Evolutionary conservation across 805 yeast genomes (phyloP).

Genomic region (Hanseniaspora occidentalis): DNA sequence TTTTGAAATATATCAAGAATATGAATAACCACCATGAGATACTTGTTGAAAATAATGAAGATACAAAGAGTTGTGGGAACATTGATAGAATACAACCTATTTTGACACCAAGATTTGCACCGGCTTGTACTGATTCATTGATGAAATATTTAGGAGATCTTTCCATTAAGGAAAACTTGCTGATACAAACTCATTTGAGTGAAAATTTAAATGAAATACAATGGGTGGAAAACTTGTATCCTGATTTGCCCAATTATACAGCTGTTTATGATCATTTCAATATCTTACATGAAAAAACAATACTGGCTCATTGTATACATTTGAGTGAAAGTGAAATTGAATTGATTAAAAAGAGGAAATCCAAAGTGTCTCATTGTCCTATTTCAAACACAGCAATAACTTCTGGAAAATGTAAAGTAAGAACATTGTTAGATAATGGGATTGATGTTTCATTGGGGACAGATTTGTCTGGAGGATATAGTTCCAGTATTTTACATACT

Average conservation of each 20-base stretch:
- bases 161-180: constrained; percentile 34
- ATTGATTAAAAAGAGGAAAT: constrained; percentile 36
- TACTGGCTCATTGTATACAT: constrained; percentile 85
- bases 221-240: constrained; percentile 63
- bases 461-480: constrained; percentile 67
- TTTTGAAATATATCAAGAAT: constrained; percentile 28
- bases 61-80: constrained; percentile 37
- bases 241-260: constrained; percentile 56
- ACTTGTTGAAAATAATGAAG: too few species aligned
- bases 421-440: constrained; percentile 48
- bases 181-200: constrained; percentile 82
- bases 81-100: constrained; percentile 53
- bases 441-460: constrained; percentile 75
- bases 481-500: constrained; percentile 49
- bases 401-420: constrained; percentile 80
- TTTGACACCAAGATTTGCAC: constrained; percentile 89
- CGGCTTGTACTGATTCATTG: constrained; percentile 59
- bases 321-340: constrained; percentile 51
- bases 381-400: constrained; percentile 78
- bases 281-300: constrained; percentile 51
- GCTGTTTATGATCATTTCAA: constrained; percentile 60
- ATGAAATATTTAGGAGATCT: constrained; percentile 52
- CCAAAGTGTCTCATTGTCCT: constrained; percentile 90
- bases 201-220: constrained; percentile 69
- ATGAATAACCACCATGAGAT: too few species aligned